Conservation (phyloP, 2,329 filamentous ascomycete species). For the Bertia moriformis region DNA sequence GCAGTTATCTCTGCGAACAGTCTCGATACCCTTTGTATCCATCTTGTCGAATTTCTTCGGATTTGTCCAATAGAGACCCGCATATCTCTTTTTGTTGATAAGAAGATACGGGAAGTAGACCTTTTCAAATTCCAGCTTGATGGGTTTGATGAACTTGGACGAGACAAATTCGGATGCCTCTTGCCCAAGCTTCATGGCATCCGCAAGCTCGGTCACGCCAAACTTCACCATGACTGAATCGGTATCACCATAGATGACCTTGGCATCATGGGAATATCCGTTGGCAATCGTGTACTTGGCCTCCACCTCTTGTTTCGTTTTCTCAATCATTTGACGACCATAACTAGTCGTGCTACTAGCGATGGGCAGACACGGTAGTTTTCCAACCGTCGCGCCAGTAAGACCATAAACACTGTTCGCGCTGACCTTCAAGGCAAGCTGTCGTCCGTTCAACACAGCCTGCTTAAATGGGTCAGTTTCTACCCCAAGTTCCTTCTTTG, state of each 20-base stretch:
- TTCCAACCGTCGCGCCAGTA: constrained; percentile 89
- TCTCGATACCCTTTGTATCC: constrained; percentile 99
- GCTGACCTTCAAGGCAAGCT: constrained; percentile 87
- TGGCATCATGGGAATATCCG: constrained; percentile 82
- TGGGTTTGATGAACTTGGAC: constrained; percentile 83
- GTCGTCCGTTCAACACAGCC: constrained; percentile 91
- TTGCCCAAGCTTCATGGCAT: constrained; percentile 89
- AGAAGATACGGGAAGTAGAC: constrained; percentile 95
- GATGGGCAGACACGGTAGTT: constrained; percentile 85
- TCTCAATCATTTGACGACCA: constrained; percentile 97
- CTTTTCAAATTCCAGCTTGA: constrained; percentile 98
- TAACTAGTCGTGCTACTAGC: constrained; percentile 95
- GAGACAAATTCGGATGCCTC: constrained; percentile 84
- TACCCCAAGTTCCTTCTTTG: constrained; percentile 74
- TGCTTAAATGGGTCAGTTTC: constrained; percentile 97
- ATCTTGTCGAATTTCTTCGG: constrained; percentile 96
- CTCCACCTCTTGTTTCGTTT: constrained; percentile 92
- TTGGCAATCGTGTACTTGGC: constrained; percentile 79
- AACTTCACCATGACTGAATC: constrained; percentile 99
- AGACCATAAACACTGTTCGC: constrained; percentile 97
- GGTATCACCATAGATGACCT: constrained; percentile 97
- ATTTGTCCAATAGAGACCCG: constrained; percentile 93
- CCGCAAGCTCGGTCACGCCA: constrained; percentile 69
- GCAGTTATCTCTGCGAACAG: constrained; percentile 92
- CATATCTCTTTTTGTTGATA: constrained; percentile 99